Percentiles rank a stretch among this genome's conserved stretches.
Conservation (phyloP, 176 grass and related monocot genomes). For the Saccharum spontaneum region DNA sequence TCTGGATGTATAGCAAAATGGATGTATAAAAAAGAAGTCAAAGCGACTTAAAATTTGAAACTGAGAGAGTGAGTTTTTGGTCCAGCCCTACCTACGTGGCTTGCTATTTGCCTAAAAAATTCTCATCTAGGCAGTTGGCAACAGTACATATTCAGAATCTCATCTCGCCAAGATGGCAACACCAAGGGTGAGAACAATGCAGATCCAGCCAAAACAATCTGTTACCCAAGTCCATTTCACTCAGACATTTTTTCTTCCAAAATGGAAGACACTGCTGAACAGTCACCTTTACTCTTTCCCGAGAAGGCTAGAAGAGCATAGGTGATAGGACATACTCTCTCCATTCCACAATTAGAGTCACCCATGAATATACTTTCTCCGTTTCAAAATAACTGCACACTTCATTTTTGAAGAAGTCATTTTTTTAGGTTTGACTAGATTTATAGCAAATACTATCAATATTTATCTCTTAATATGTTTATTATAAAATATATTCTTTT, state of each 20-base stretch:
- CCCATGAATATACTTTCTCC: too few species aligned
- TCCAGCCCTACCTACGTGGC: background rate
- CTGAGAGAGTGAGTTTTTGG: too few species aligned
- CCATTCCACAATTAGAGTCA: background rate
- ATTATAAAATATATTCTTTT: background rate
- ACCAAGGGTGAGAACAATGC: constrained; percentile 13
- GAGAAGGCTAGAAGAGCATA: constrained; percentile 2
- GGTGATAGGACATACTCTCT: background rate
- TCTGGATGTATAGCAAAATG: too few species aligned
- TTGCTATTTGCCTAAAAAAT: background rate
- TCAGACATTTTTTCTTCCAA: constrained; percentile 1
- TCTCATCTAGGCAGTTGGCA: background rate
- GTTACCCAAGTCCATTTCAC: constrained; percentile 16
- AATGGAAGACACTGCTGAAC: constrained; percentile 11
- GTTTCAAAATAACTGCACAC: background rate
- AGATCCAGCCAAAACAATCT: constrained; percentile 26
- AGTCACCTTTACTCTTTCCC: constrained; percentile 42
- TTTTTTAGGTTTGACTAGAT: background rate
- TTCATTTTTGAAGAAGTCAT: background rate
- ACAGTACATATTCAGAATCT: constrained; percentile 28
- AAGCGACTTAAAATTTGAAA: too few species aligned
- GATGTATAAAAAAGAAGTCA: too few species aligned
- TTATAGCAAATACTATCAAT: background rate
- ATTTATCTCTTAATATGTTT: background rate
- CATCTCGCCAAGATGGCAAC: background rate